Conservation (phyloP, 345 rosid species). For the Populus simonii region DNA sequence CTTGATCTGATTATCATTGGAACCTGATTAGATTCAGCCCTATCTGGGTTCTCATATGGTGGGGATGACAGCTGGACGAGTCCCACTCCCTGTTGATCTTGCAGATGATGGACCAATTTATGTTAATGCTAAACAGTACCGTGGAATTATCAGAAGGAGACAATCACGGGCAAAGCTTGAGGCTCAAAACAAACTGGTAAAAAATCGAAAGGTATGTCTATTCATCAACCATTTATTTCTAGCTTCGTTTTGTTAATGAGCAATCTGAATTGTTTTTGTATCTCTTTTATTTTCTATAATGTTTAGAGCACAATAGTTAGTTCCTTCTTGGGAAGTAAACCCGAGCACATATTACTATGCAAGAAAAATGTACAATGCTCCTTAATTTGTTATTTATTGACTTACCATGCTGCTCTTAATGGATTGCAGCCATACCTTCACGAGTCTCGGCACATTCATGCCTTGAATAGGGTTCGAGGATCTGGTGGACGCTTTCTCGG, state of each 20-base stretch:
- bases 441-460: conserved; percentile 54
- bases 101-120: conserved; percentile 46
- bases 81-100: conserved; percentile 43
- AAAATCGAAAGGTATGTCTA: conserved; percentile 39
- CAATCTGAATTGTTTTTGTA: not conserved
- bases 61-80: conserved; percentile 33
- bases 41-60: conserved; percentile 33
- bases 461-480: conserved; percentile 48
- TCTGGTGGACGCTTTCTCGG: conserved; percentile 52
- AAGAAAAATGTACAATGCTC: not conserved
- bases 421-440: conserved; percentile 52
- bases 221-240: not conserved
- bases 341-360: not conserved
- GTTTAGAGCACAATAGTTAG: not conserved
- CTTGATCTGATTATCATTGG: not conserved
- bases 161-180: conserved; percentile 51
- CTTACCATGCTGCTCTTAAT: not conserved
- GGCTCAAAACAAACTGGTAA: conserved; percentile 46
- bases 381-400: not conserved
- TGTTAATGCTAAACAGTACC: conserved; percentile 55
- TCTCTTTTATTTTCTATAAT: not conserved
- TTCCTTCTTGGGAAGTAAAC: not conserved
- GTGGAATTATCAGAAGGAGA: conserved; percentile 52
- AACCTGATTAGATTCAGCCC: conserved; percentile 29
- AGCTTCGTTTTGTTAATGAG: not conserved